These are phyloP conservation scores for Stephania japonica DNA, from an alignment of 164 flowering plant species.

Conservation along the genomic window DNA sequence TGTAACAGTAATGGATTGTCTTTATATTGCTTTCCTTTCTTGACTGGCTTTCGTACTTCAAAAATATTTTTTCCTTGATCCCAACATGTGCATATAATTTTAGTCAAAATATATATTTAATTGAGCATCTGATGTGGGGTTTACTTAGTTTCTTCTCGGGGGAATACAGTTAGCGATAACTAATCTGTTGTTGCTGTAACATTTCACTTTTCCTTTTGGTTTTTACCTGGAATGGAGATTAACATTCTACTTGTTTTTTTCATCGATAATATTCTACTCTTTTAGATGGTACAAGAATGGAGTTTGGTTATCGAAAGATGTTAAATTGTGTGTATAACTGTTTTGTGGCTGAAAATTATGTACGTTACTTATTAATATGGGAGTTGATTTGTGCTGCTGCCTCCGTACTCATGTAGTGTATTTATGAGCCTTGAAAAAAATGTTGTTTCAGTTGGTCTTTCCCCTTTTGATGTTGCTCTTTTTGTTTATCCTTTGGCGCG, in stretches of 20 bases:
- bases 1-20: not conserved
- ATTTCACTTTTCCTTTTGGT: not conserved
- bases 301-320: not conserved
- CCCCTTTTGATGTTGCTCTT: conserved; percentile 5
- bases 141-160: not conserved
- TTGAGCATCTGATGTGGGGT: not conserved
- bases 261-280: not conserved
- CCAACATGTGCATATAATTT: not conserved
- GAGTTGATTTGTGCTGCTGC: not conserved
- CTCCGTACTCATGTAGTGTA: not conserved
- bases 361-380: not conserved
- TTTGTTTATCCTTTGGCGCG: conserved; percentile 8
- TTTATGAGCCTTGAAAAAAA: not conserved
- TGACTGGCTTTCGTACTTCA: not conserved
- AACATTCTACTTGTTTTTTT: too few species aligned
- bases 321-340: not conserved
- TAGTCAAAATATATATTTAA: too few species aligned
- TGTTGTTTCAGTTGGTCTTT: not conserved
- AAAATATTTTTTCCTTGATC: not conserved
- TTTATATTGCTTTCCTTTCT: not conserved
- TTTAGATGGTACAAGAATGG: not conserved
- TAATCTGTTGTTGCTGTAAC: not conserved
- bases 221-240: not conserved
- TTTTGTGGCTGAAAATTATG: not conserved
- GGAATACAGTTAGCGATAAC: not conserved